A percentile compares a stretch with the other conserved stretches of the same genome.
Conservation (phyloP, 2,329 filamentous ascomycete species). For the Camillea tinctor region DNA sequence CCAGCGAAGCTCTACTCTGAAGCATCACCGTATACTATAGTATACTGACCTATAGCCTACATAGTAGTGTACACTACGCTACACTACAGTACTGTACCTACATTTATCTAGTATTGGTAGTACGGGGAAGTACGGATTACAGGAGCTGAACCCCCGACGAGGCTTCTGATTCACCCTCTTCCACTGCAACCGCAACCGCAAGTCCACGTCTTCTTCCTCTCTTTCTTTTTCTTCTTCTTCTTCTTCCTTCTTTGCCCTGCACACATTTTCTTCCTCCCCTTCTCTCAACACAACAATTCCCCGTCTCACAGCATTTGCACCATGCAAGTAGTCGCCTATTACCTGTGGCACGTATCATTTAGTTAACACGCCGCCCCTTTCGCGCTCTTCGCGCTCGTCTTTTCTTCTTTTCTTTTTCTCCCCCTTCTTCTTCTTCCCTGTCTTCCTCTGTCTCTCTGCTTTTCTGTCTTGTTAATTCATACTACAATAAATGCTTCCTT, state of each 20-base stretch:
- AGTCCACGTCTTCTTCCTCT: background rate
- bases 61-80: no score
- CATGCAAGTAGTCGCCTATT: slow-evolving; percentile 32
- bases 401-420: slow-evolving; percentile 15
- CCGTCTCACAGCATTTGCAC: slow-evolving; percentile 30
- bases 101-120: no score
- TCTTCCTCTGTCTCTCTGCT: slow-evolving; percentile 5
- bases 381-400: slow-evolving; percentile 10
- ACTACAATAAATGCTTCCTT: slow-evolving; percentile 17
- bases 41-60: no score
- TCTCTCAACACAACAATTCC: slow-evolving; percentile 12
- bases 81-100: no score
- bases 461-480: slow-evolving; percentile 7
- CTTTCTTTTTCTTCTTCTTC: background rate
- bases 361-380: slow-evolving; percentile 28
- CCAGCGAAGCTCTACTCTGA: background rate
- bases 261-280: slow-evolving; percentile 1
- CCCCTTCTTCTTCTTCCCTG: slow-evolving; percentile 13
- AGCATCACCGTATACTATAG: background rate
- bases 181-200: background rate
- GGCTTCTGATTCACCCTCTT: slow-evolving; percentile 4
- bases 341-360: slow-evolving; percentile 31
- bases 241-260: no score
- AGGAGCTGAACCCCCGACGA: slow-evolving; percentile 3
- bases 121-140: background rate